Base-by-base conservation (phyloP, 179 eudicot genomes). In the Pouteria campechiana region DNA sequence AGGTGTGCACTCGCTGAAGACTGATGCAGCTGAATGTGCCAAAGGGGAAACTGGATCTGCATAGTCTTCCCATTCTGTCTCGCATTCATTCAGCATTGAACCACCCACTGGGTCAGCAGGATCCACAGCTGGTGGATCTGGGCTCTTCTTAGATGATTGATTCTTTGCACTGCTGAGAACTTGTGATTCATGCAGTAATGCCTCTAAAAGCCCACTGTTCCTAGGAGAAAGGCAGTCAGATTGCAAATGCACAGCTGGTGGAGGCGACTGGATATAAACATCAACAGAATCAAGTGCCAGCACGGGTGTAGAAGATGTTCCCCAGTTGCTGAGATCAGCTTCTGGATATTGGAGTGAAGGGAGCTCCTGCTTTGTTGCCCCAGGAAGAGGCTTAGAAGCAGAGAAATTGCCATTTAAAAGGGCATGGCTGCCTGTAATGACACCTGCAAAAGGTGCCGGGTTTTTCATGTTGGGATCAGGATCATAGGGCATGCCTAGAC, bases 271-370 rank as follows among this genome's bases (percentile, higher is more conserved):
- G 61, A 70, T 62, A 44, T 69, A 48, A 36, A 64, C 58, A 42
- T 78, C 83, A 45, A 73, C 79, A 15, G 81, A 65, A 64, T 75
- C 87, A 37, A 72, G 68, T 22, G 76, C 60, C 59, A 78, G 83
- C 40, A 73, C 48, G 2, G 78, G 74, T 62, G 87, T 69, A 44
- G 74, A 55, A 42, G 73, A 59, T 43, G 61, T 28, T 21, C 48
- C 67, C 80, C 81, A 68, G 46, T 60, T 54, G 51, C 75, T 72
- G 39, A 25, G 76, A 37, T 58, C 84, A 62, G 71, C 37, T 24
- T 72, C 62, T 52, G 81, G 52, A 55, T 63, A 78, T 76, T 83
- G 94, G 94, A 83, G 75, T 76, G 89, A 80, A 80, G 89, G 94
- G 89, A 83, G 94, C 89, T 83, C 89, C 65, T 54, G 17, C 89